Evolutionary conservation across 2,329 filamentous ascomycete species (phyloP), one percentile per base, ranked within the genome.

Genomic region (Trichoderma sp.): DNA sequence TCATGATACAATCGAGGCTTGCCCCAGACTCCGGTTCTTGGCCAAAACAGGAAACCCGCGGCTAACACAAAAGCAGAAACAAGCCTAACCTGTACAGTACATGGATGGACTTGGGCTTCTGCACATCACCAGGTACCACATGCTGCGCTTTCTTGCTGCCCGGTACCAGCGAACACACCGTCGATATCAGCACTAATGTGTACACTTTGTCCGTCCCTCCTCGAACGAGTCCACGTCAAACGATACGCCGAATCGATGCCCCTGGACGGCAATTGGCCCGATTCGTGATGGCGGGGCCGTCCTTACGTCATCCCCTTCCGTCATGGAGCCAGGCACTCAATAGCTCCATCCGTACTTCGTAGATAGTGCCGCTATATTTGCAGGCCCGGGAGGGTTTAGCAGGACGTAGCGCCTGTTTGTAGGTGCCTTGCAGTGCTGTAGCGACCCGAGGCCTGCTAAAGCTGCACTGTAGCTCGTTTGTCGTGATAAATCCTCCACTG

Each of bases 241-340:
- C 5, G 19, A 63, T n/a, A 22, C n/a, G 25, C 15, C 22, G n/a
- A 52, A 52, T 15, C 19, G 59, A 61, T 39, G 54, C 39, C 34
- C 54, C 58, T 64, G n/a, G 4, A 32, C 12, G 15, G 35, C 50
- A 54, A 34, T 64, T 56, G 61, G 61, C 25, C 52, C 4, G 29
- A 25, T 34, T 22, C 27, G 52, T n/a, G 9, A 22, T 45, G 22
- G 61, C 45, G 52, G 61, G 52, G 37, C 15, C 57, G 52, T 39
- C 52, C 63, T 65, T 65, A 57, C 63, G 63, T 65, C 63, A 65
- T 65, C 63, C 35, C 52, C n/a, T 27, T 25, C 35, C 50, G 35
- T 64, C 50, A 56, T 45, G 17, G 50, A 63, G 9, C 29, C 34
- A 15, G 53, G n/a, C n/a, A n/a, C 19, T 25, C 32, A 15, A 34